Percentiles rank a stretch among this genome's conserved stretches.
These are phyloP conservation scores for Ogataea naganishii DNA, from an alignment of 805 yeast species.

Conservation along the genomic window DNA sequence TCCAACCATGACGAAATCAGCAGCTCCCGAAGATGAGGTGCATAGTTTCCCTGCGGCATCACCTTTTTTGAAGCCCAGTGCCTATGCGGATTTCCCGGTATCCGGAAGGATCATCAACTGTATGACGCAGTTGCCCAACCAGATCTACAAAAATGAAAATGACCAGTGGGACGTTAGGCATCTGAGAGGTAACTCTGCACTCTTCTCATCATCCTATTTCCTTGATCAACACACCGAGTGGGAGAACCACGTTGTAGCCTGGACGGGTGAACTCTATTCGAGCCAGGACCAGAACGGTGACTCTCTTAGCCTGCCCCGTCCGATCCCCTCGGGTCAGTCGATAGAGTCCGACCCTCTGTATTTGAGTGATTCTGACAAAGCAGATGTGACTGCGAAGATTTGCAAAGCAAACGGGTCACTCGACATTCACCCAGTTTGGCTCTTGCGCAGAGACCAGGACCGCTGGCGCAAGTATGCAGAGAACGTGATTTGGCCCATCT, in stretches of 20 bases:
- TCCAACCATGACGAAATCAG: too few relatives aligned
- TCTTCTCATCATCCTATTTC: constrained; percentile 66
- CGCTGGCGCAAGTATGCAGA: constrained; percentile 91
- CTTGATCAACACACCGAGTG: constrained; percentile 61
- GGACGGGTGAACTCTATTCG: constrained; percentile 83
- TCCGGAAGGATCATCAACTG: constrained; percentile 63
- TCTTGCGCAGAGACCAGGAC: constrained; percentile 65
- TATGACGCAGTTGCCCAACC: constrained; percentile 61
- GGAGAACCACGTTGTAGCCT: constrained; percentile 84
- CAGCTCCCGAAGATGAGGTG: not conserved
- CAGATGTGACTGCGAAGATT: constrained; percentile 37
- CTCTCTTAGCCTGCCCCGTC: constrained; percentile 12
- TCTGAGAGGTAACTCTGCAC: constrained; percentile 75
- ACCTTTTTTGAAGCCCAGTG: constrained; percentile 18
- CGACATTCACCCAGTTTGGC: constrained; percentile 81
- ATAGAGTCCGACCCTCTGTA: constrained; percentile 54
- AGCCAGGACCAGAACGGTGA: constrained; percentile 11
- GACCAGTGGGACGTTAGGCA: constrained; percentile 50
- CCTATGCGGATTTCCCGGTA: constrained; percentile 24
- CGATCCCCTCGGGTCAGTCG: constrained; percentile 15
- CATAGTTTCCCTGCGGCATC: not conserved
- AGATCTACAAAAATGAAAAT: constrained; percentile 34
- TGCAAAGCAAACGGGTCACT: constrained; percentile 36
- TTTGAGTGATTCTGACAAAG: constrained; percentile 47
- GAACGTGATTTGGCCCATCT: constrained; percentile 84